Percentiles rank a stretch among this genome's conserved stretches.
phyloP scores from a whole-genome alignment of 1,139 yeast species.

The Taphrina communis region DNA sequence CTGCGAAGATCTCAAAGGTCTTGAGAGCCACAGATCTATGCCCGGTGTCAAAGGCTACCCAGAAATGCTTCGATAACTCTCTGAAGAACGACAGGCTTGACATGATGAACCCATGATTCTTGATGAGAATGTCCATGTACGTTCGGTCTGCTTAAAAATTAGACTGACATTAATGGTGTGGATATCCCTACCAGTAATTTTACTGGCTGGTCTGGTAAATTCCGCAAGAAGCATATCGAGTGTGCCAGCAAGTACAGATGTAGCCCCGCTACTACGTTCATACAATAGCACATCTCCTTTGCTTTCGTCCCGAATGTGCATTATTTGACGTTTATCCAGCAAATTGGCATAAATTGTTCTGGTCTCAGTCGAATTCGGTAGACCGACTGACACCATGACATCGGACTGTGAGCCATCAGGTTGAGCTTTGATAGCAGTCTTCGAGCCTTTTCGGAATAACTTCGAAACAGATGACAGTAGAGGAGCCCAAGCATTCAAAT shows the following conservation, averaged over 20 bases:
- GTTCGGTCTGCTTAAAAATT: background rate
- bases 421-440: background rate
- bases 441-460: background rate
- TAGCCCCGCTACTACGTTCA: background rate
- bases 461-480: background rate
- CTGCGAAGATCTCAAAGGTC: background rate
- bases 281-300: conserved; percentile 2
- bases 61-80: conserved; percentile 10
- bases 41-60: conserved; percentile 5
- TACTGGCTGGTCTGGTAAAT: conserved; percentile 7
- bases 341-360: background rate
- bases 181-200: background rate
- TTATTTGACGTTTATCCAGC: background rate
- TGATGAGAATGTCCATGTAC: conserved; percentile 7
- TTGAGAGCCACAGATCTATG: conserved; percentile 1
- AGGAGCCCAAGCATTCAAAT: background rate
- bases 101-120: conserved; percentile 4
- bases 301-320: background rate
- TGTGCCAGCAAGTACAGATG: conserved; percentile 6
- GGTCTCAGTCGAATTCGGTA: background rate
- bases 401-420: background rate
- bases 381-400: background rate
- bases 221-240: conserved; percentile 11
- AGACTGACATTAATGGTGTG: background rate
- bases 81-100: conserved; percentile 5